These are phyloP conservation scores for Hymenoscyphus salicellus DNA, from an alignment of 2,329 filamentous ascomycete species.

Conservation along the genomic window DNA sequence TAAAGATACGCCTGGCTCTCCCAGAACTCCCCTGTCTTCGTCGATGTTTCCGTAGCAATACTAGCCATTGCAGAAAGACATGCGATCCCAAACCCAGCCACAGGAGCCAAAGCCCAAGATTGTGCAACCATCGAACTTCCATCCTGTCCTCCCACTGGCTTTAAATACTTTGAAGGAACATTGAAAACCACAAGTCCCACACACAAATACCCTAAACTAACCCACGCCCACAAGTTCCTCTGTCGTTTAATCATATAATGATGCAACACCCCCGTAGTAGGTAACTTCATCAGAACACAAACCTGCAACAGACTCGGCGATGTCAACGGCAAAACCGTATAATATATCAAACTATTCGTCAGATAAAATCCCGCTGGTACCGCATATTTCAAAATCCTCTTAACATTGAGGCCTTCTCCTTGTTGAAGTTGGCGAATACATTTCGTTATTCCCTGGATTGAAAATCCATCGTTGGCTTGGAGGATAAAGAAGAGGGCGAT, in stretches of 20 bases:
- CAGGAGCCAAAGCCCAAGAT: constrained; percentile 22
- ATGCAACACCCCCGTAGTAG: constrained; percentile 26
- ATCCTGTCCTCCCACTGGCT: not conserved
- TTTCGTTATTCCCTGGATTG: not conserved
- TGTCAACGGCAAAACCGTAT: constrained; percentile 23
- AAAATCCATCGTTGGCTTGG: constrained; percentile 9
- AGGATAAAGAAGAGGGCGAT: constrained; percentile 20
- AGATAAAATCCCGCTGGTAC: constrained; percentile 26
- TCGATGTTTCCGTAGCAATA: constrained; percentile 24
- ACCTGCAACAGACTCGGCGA: constrained; percentile 26
- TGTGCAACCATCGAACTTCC: not conserved
- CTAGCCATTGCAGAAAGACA: constrained; percentile 24
- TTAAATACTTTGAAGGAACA: constrained; percentile 1
- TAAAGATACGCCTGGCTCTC: constrained; percentile 24
- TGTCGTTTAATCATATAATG: constrained; percentile 26
- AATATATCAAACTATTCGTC: constrained; percentile 28
- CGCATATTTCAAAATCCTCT: constrained; percentile 20
- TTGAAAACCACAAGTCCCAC: constrained; percentile 26
- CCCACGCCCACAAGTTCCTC: constrained; percentile 21
- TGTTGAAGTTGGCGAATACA: not conserved
- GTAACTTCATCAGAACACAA: constrained; percentile 26
- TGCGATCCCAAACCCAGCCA: constrained; percentile 24
- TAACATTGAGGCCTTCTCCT: constrained; percentile 8
- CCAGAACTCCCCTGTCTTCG: constrained; percentile 28
- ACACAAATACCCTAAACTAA: constrained; percentile 21